phyloP scores from a whole-genome alignment of 2,329 filamentous ascomycete genomes.

The Teratosphaeria pseudoeucalypti region DNA sequence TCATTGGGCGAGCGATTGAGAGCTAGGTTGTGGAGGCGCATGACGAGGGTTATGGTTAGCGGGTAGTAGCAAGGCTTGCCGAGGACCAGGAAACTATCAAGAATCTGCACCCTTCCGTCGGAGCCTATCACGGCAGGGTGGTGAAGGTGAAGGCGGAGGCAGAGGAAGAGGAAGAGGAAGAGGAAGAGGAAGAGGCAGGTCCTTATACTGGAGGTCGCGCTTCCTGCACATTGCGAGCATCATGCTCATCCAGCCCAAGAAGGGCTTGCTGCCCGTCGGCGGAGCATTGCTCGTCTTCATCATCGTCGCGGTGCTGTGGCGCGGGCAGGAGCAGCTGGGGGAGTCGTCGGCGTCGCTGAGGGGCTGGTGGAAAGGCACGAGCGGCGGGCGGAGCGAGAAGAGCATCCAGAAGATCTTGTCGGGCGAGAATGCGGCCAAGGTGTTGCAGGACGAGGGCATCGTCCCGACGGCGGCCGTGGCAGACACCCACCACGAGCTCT shows the following conservation, averaged over 20 bases:
- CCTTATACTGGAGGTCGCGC: neutral
- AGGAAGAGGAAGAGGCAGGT: too few species aligned
- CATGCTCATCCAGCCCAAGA: constrained; percentile 2
- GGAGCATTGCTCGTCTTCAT: neutral
- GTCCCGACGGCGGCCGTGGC: neutral
- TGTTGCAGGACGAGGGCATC: neutral
- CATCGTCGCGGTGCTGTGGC: neutral
- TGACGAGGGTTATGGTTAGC: neutral
- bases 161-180: too few species aligned
- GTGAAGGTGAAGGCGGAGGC: neutral
- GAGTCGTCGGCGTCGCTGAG: neutral
- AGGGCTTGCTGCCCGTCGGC: constrained; percentile 1
- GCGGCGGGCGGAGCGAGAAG: neutral
- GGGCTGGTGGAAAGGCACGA: neutral
- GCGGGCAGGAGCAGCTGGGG: neutral
- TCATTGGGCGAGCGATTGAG: neutral
- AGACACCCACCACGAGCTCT: constrained; percentile 25
- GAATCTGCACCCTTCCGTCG: neutral
- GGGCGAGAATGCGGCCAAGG: neutral
- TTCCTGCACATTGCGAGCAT: neutral
- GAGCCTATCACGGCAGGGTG: neutral
- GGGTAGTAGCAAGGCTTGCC: neutral
- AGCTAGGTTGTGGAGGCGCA: neutral
- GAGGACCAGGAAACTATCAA: neutral
- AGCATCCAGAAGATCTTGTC: neutral